phyloP scores from a whole-genome alignment of 306 rosid species.

The Carpinus fangiana region DNA sequence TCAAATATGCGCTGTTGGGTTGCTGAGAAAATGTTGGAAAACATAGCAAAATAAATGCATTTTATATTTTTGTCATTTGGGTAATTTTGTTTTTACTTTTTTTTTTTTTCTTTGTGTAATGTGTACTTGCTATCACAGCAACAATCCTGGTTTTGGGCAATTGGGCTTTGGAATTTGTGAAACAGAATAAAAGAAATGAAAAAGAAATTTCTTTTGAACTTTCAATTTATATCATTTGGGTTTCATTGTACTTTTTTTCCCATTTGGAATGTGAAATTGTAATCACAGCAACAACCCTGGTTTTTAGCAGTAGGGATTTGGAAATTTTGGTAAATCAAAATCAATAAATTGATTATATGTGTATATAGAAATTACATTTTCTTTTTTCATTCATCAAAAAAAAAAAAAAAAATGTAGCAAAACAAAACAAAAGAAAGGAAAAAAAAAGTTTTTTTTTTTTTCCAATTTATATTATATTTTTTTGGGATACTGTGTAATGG shows the following conservation, averaged over 20 bases:
- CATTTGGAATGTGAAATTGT: background rate
- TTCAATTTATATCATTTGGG: background rate
- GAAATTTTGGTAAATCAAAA: background rate
- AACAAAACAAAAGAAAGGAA: no score
- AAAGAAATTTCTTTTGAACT: background rate
- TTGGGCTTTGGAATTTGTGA: background rate
- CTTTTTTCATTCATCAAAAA: no score
- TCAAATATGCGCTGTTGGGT: background rate
- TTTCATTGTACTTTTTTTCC: background rate
- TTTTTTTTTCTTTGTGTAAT: background rate
- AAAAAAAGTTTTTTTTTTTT: background rate
- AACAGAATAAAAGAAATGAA: background rate
- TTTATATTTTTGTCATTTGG: background rate
- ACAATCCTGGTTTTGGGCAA: background rate
- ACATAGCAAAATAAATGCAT: background rate
- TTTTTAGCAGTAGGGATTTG: background rate
- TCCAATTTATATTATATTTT: background rate
- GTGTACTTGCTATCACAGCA: background rate
- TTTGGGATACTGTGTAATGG: background rate
- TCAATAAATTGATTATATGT: background rate
- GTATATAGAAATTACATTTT: no score
- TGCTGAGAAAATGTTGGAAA: constrained; percentile 4
- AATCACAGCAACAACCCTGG: background rate
- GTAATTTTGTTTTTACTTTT: background rate
- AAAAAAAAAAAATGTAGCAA: background rate